Base-by-base conservation (phyloP, 345 rosid species). In the Murraya paniculata region DNA sequence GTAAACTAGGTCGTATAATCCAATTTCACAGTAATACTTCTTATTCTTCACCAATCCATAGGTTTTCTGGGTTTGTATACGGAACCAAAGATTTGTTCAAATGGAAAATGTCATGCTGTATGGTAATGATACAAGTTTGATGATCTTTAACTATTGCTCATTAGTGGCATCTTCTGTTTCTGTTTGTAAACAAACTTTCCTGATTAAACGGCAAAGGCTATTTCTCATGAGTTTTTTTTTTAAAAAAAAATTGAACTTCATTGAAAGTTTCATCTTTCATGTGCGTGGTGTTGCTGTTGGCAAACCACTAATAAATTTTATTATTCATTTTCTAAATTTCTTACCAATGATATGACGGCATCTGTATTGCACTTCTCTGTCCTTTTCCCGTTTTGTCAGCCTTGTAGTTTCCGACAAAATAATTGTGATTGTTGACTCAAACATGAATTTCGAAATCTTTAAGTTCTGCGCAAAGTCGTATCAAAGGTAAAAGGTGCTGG, bases 1-100 rank as follows among this genome's bases (percentile, higher is more conserved):
- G 79, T 66, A 64, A 73, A 38, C 16, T 61, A 77, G 62, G 22
- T 70, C 45, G 10, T 24, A 61, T 71, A 33, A 19, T 71, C 24
- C 70, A 24, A 53, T 24, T 45, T 30, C 38, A 21, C 16, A 5
- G 45, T 30, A 57, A 3, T 28, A 0, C 33, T 59, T 7, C 55
- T 38, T 16, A 60, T 73, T 73, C 35, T 59, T 58, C 56, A 4
- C 22, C 28, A 16, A 73, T 73, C 64, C 65, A n/a, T 24, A 14
- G 41, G 53, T 72, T 36, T 35, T 57, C 66, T 16, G 27, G 25
- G 2, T 10, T 57, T 35, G 53, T 7, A 72, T 16, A 38, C 3
- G 16, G 24, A 57, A 16, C n/a, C 9, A 25, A 9, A 38, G 35
- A 45, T 64, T 73, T 58, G 24, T 36, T 35, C 18, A 59, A 38